Base-by-base conservation (phyloP, 2,329 filamentous ascomycete genomes). In the Fusarium caatingaense region DNA sequence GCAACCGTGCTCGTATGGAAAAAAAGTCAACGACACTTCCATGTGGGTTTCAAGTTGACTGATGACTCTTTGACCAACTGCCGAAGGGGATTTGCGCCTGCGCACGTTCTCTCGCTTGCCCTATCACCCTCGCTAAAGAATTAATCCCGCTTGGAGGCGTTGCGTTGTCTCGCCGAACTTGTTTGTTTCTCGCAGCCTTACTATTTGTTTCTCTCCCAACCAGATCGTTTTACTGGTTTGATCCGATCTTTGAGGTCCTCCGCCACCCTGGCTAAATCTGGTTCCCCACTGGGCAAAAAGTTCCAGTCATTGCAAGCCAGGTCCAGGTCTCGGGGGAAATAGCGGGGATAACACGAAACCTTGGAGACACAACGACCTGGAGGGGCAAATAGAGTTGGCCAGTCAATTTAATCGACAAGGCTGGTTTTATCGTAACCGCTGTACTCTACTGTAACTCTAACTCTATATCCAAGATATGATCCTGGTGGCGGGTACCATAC, bases 1-100 rank as follows among this genome's bases (percentile, higher is more conserved):
- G 68, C 59, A 44, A 57, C 34, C 21, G 30, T 57, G 46, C 46
- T 60, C 55, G 64, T 71, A 65, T 51, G 20, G 13, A 40, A 40
- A 27, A 8, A 28, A 20, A 30, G 8, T 25, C 16, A 25, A 30
- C 28, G 7, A 49, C 60, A 49, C 53, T 15, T 6, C 20, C 44
- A 37, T 37, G 34, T 37, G 34, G 34, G 18, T 37, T 37, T 37
- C 34, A 37, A 16, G 32, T 12, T 53, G 34, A 25, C 34, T 42
- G 28, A 23, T 37, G 34, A 37, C 34, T 16, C 15, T 53, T 47
- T n/a, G 21, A 56, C 53, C 57, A 58, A 58, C 25, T 30, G 65
- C 32, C 50, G 55, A 34, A 37, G 16, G 15, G 40, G 42, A n/a
- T 30, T 47, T 40, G 41, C 21, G 46, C 30, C 34, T 54, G 65